These are phyloP conservation scores for Glebionis coronaria DNA, from an alignment of 129 eudicot genomes.

Conservation along the genomic window DNA sequence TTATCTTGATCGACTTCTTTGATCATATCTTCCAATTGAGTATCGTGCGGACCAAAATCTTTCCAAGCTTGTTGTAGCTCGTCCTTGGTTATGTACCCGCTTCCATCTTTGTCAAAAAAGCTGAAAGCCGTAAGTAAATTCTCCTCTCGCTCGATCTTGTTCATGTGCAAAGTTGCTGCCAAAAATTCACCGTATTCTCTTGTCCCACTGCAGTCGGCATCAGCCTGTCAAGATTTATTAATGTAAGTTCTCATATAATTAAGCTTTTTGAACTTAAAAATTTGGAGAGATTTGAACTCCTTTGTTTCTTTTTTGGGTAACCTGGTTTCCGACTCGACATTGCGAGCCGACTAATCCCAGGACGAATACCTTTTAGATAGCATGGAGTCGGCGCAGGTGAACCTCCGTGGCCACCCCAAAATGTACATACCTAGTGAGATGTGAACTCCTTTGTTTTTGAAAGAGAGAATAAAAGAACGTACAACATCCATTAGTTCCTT, in stretches of 20 bases:
- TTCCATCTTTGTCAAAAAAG: slow-evolving; percentile 57
- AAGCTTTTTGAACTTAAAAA: background rate
- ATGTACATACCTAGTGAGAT: no score
- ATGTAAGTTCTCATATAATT: slow-evolving; percentile 2
- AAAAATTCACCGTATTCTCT: slow-evolving; percentile 62
- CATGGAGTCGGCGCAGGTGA: no score
- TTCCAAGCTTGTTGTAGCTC: slow-evolving; percentile 65
- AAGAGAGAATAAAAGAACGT: slow-evolving; percentile 3
- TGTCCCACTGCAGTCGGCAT: slow-evolving; percentile 53
- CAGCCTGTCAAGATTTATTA: slow-evolving; percentile 37
- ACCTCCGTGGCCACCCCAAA: no score
- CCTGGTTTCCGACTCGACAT: no score
- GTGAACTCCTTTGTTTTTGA: background rate
- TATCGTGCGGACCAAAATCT: slow-evolving; percentile 47
- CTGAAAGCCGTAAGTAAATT: slow-evolving; percentile 51
- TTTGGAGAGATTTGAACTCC: no score
- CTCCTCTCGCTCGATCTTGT: slow-evolving; percentile 53
- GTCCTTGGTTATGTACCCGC: slow-evolving; percentile 56
- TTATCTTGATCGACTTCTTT: slow-evolving; percentile 59
- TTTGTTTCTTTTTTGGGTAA: no score
- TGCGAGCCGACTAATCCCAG: no score
- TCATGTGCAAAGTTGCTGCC: slow-evolving; percentile 60
- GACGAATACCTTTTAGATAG: no score
- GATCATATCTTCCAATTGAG: slow-evolving; percentile 47
- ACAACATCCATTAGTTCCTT: slow-evolving; percentile 58